Conservation (phyloP, 306 rosid genomes). For the Aeschynomene evenia region DNA sequence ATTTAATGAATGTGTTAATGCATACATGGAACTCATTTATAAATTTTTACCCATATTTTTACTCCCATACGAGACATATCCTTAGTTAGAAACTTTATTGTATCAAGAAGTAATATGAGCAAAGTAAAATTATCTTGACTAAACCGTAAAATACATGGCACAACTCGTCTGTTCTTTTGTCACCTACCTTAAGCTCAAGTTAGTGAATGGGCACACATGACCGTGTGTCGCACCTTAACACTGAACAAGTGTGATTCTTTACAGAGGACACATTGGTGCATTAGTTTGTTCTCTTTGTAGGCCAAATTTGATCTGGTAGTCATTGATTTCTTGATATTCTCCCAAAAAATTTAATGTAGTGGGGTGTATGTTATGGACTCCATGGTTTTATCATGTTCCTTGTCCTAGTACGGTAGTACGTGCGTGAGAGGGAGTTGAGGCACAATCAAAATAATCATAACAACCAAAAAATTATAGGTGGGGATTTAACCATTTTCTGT, state of each 20-base stretch:
- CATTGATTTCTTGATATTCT: not conserved
- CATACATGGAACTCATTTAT: no score
- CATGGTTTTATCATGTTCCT: not conserved
- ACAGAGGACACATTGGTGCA: slow-evolving; percentile 1
- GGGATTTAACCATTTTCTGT: no score
- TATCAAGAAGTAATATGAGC: not conserved
- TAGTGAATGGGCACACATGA: not conserved
- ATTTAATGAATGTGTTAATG: no score
- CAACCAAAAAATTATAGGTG: not conserved
- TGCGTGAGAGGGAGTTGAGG: not conserved
- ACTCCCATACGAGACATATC: no score
- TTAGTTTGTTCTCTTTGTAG: not conserved
- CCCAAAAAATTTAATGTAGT: not conserved
- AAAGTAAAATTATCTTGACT: slow-evolving; percentile 2
- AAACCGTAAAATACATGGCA: not conserved
- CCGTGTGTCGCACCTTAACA: not conserved
- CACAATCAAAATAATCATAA: not conserved
- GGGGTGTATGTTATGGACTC: not conserved
- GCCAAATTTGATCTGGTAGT: not conserved
- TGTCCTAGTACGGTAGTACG: not conserved
- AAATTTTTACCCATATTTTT: no score
- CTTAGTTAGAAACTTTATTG: not conserved
- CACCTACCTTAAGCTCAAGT: not conserved
- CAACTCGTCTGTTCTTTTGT: not conserved
- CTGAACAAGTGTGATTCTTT: not conserved